phyloP scores from a whole-genome alignment of 805 yeast species.

The Brettanomyces sp. region DNA sequence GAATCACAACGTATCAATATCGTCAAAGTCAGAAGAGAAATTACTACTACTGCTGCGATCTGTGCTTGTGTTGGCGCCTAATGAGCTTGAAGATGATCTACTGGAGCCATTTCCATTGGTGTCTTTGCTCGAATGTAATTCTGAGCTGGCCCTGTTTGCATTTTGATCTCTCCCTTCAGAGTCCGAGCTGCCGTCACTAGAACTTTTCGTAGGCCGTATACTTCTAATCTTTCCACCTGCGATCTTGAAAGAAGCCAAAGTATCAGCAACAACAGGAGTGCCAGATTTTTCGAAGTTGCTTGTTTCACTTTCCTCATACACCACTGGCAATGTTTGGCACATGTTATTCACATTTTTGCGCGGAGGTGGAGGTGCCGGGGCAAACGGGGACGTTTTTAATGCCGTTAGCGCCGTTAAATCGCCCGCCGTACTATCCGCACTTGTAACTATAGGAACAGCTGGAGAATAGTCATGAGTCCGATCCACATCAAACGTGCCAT shows the following conservation, averaged over 20 bases:
- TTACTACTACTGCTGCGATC: too few relatives aligned
- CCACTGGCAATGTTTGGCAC: constrained; percentile 4
- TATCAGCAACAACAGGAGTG: constrained; percentile 3
- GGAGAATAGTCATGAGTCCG: constrained; percentile 1
- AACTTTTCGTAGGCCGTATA: background rate
- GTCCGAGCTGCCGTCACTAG: background rate
- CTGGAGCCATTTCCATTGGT: background rate
- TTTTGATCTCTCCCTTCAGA: too few relatives aligned
- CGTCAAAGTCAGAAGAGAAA: background rate
- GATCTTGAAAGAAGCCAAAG: constrained; percentile 4
- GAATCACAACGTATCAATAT: background rate
- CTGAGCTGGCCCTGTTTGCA: too few relatives aligned
- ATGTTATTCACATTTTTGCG: constrained; percentile 2
- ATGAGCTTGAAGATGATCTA: too few relatives aligned
- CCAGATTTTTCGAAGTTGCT: constrained; percentile 2
- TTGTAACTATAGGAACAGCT: background rate
- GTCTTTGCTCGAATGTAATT: background rate
- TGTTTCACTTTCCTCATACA: constrained; percentile 18
- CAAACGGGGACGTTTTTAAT: background rate
- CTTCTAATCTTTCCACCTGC: constrained; percentile 3
- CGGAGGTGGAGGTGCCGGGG: constrained; percentile 15
- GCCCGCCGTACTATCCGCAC: background rate
- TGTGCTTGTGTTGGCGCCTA: too few relatives aligned
- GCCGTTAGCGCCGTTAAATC: background rate
- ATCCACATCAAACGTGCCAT: constrained; percentile 2